A percentile compares a stretch with the other conserved stretches of the same genome.
Conservation (phyloP, 306 rosid species). For the Dalbergia cultrata region DNA sequence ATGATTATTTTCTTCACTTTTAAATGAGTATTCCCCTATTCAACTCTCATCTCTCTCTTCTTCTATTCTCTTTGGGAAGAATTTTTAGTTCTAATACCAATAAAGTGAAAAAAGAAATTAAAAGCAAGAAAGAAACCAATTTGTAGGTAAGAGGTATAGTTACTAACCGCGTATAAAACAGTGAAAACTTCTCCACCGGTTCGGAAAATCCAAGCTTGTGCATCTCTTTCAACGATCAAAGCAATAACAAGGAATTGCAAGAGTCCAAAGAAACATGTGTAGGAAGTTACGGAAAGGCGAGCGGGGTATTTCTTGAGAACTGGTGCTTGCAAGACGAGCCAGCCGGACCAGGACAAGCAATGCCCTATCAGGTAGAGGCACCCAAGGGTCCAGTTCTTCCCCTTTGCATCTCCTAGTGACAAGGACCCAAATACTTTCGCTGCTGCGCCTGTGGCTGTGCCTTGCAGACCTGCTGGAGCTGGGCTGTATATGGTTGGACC, state of each 20-base stretch:
- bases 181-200: slow-evolving; percentile 86
- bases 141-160: neutral
- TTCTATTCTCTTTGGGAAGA: too few species aligned
- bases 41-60: too few species aligned
- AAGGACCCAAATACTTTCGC: slow-evolving; percentile 42
- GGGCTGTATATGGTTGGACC: slow-evolving; percentile 95
- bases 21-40: too few species aligned
- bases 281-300: slow-evolving; percentile 94
- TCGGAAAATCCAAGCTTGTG: slow-evolving; percentile 85
- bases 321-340: slow-evolving; percentile 95
- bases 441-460: neutral
- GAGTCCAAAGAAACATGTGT: slow-evolving; percentile 92
- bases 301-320: slow-evolving; percentile 96
- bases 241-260: slow-evolving; percentile 83
- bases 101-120: too few species aligned
- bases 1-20: too few species aligned
- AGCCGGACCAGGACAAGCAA: slow-evolving; percentile 94
- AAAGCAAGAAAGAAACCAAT: too few species aligned
- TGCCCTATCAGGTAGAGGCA: slow-evolving; percentile 90
- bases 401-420: slow-evolving; percentile 73
- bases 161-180: slow-evolving; percentile 82
- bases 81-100: too few species aligned
- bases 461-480: slow-evolving; percentile 50
- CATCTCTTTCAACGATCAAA: slow-evolving; percentile 66
- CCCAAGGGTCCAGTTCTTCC: slow-evolving; percentile 93